Conservation (phyloP, 306 rosid genomes). For the Rosa lucieae region DNA sequence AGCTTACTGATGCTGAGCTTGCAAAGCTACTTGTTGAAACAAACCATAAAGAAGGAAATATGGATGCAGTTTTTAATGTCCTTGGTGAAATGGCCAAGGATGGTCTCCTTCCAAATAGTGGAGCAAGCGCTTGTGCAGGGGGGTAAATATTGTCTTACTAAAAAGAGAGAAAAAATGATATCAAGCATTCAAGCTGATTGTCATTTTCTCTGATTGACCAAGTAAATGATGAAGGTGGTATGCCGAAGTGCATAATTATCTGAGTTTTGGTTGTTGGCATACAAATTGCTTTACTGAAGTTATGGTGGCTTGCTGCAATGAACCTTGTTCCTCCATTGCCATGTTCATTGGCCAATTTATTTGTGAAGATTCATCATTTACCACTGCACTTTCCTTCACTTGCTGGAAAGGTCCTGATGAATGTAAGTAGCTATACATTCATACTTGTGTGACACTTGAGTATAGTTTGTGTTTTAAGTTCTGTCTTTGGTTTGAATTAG, state of each 20-base stretch:
- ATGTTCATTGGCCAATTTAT: too few relatives aligned
- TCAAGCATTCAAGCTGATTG: neutral
- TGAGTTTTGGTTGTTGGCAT: neutral
- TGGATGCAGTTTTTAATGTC: slow-evolving; percentile 68
- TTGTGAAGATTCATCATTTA: neutral
- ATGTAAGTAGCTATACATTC: neutral
- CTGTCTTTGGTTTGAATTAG: slow-evolving; percentile 4
- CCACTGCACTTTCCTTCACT: neutral
- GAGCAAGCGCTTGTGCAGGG: slow-evolving; percentile 19
- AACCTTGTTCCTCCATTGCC: neutral
- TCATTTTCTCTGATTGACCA: neutral
- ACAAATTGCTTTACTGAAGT: neutral
- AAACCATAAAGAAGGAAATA: slow-evolving; percentile 84
- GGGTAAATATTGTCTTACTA: neutral
- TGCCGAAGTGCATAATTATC: neutral
- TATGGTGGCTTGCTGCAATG: neutral
- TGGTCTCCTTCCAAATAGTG: slow-evolving; percentile 75
- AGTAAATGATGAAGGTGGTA: slow-evolving; percentile 10
- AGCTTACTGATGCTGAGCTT: slow-evolving; percentile 63
- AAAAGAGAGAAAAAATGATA: neutral
- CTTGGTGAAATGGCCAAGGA: slow-evolving; percentile 77
- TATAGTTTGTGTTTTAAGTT: neutral
- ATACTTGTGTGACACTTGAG: neutral
- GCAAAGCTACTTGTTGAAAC: slow-evolving; percentile 68
- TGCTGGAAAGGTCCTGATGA: neutral